Evolutionary conservation across 495 filamentous ascomycete species (phyloP).

Genomic region (Neurospora sp.): DNA sequence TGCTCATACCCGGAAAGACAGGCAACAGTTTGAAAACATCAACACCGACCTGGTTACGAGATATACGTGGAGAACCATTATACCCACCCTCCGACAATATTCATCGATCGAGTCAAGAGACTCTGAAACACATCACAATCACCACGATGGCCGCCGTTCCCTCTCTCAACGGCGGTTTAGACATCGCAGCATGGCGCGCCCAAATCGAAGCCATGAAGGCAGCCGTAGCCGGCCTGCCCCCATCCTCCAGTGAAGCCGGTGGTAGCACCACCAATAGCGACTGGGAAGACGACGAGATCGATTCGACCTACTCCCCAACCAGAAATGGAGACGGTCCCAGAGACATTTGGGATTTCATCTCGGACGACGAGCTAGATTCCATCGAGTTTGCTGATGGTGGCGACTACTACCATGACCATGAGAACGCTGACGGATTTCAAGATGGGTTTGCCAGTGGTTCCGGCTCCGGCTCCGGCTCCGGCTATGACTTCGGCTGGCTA

Average conservation of each 20-base stretch:
- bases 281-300: slow-evolving; percentile 38
- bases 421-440: slow-evolving; percentile 7
- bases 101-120: not conserved
- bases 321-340: slow-evolving; percentile 54
- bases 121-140: not conserved
- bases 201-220: slow-evolving; percentile 38
- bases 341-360: slow-evolving; percentile 86
- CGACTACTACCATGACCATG: slow-evolving; percentile 28
- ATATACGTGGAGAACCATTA: not conserved
- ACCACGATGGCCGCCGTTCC: not conserved
- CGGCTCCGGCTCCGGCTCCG: not conserved
- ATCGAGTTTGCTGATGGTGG: slow-evolving; percentile 29
- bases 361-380: slow-evolving; percentile 54
- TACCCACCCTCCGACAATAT: not conserved
- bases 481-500: slow-evolving; percentile 52
- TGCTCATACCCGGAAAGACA: not conserved
- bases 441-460: slow-evolving; percentile 14
- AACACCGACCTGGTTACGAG: not conserved
- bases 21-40: not conserved
- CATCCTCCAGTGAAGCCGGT: slow-evolving; percentile 13
- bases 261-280: slow-evolving; percentile 7
- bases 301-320: slow-evolving; percentile 45
- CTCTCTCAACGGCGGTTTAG: not conserved
- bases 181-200: slow-evolving; percentile 28
- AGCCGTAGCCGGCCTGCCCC: slow-evolving; percentile 27